Base-by-base conservation (phyloP, 2,329 filamentous ascomycete species). In the Capronia americana region DNA sequence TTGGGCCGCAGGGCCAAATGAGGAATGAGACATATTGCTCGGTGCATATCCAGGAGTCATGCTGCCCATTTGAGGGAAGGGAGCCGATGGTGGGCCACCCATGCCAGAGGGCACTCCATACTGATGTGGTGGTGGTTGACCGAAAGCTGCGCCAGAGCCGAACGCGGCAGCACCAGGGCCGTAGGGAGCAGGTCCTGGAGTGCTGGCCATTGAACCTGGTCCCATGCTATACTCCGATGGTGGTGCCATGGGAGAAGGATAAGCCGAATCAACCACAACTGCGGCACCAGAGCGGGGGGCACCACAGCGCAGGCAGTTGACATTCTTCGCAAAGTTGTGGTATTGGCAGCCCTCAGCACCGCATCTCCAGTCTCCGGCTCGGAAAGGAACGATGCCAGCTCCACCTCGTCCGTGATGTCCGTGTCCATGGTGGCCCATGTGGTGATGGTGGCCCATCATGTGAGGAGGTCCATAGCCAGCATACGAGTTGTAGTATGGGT, bases 301-400 rank as follows among this genome's bases (percentile, higher is more conserved):
- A 78, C 95, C 95, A 77, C 95, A 99, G 67, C 95, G 92, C 69
- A 99, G 87, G 80, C 95, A 99, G 81, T 92, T 96, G 65, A 98
- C 94, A 75, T 99, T 99, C 87, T 99, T 99, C 69, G 95, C 95
- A 77, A 99, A 99, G 83, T 99, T 99, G 84, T 99, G 95, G 80
- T 99, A 99, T 65, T 92, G 92, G 78, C 95, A 99, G 44, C 93
- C 93, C 76, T 99, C 95, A 71, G 95, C 95, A 64, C 95, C 95
- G 76, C 95, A 99, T 81, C 97, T 97, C 95, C 95, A 99, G 77
- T 99, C 95, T 76, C 95, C 95, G 63, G 95, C 95, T 75, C 95
- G 91, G 90, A 99, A 99, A 17, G 95, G 95, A 51, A 99, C 95
- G 56, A 93, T 90, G 63, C 91, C 91, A 72, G 91, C 90, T 69